Evolutionary conservation across 129 eudicot genomes (phyloP).

Genomic region (Escallonia herrerae): DNA sequence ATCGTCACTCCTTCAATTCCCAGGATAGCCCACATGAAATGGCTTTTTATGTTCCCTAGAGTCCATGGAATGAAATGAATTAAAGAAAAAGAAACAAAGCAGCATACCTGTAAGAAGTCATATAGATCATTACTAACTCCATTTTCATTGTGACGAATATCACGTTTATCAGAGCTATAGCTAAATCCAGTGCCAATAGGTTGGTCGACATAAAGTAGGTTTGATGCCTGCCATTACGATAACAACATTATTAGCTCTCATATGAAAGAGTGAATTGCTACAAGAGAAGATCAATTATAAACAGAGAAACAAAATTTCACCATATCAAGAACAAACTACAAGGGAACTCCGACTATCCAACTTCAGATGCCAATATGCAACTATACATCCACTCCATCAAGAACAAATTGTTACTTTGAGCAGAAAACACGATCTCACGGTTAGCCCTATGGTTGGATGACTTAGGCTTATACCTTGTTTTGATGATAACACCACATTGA

Average conservation of each 20-base stretch:
- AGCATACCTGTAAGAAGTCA: constrained; percentile 82
- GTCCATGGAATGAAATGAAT: neutral
- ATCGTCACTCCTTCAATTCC: too few relatives aligned
- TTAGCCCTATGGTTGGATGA: too few relatives aligned
- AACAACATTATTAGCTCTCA: constrained; percentile 5
- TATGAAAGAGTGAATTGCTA: neutral
- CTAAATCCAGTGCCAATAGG: constrained; percentile 92
- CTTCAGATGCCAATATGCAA: neutral
- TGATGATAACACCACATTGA: too few relatives aligned
- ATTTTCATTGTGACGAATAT: constrained; percentile 65
- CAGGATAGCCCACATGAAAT: neutral
- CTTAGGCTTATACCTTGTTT: too few relatives aligned
- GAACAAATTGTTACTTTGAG: too few relatives aligned
- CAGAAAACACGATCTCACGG: too few relatives aligned
- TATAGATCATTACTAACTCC: constrained; percentile 80
- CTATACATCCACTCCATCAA: neutral
- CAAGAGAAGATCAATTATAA: neutral
- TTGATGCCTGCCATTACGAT: constrained; percentile 58
- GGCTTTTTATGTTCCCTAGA: neutral
- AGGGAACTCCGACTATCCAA: neutral
- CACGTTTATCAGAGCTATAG: constrained; percentile 69
- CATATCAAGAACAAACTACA: neutral
- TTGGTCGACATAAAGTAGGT: constrained; percentile 77
- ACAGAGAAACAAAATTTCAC: neutral
- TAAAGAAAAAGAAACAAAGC: constrained; percentile 1